Percentiles rank a stretch among this genome's conserved stretches.
These are phyloP conservation scores for Tuber umbilicatum DNA, from an alignment of 495 filamentous ascomycete genomes.

Conservation along the genomic window DNA sequence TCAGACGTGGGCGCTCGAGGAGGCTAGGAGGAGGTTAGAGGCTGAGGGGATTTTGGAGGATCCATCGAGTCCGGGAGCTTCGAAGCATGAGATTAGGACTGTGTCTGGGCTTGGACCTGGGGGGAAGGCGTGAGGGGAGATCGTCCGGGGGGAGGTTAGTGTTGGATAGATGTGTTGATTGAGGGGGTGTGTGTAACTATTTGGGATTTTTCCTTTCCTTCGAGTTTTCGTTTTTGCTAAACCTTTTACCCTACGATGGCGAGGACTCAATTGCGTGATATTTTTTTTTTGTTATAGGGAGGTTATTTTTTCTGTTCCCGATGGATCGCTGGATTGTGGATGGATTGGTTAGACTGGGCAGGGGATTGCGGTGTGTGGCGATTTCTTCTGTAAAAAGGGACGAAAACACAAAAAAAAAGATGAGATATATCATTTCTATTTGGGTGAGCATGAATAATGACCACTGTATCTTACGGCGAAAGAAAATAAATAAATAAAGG, in stretches of 20 bases:
- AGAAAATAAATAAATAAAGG: not conserved
- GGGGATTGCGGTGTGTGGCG: not conserved
- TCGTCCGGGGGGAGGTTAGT: not conserved
- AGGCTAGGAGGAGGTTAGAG: constrained; percentile 87
- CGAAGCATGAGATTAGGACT: constrained; percentile 4
- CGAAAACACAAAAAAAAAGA: not conserved
- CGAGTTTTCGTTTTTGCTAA: not conserved
- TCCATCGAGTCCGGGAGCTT: constrained; percentile 25
- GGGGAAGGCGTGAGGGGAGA: not conserved
- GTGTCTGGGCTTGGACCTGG: not conserved
- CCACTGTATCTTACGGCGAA: not conserved
- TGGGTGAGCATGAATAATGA: not conserved
- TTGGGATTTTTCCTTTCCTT: not conserved
- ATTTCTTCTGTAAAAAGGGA: constrained; percentile 1
- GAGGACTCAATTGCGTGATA: not conserved
- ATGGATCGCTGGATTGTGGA: not conserved
- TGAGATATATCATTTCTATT: not conserved
- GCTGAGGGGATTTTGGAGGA: constrained; percentile 67
- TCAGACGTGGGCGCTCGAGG: constrained; percentile 98
- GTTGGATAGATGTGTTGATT: not conserved
- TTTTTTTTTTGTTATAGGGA: not conserved
- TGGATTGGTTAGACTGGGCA: not conserved
- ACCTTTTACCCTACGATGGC: not conserved
- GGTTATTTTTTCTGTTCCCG: not conserved
- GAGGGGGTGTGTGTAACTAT: not conserved